Evolutionary conservation across 441 rosid genomes (phyloP).

Genomic region (Geranium incanum): DNA sequence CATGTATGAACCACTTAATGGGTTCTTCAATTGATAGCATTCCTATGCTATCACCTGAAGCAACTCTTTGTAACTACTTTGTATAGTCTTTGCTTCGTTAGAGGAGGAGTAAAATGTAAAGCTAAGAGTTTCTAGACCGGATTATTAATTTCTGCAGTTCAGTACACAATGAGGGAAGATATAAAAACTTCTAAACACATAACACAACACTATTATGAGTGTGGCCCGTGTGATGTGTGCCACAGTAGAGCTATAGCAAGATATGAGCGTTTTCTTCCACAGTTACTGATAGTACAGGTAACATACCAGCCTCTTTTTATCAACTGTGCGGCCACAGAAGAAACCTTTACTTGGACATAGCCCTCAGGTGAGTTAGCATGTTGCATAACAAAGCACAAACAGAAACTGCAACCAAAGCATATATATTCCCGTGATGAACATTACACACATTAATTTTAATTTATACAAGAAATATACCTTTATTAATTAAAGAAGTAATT

Average conservation of each 20-base stretch:
- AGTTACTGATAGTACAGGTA: constrained; percentile 14
- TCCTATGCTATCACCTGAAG: background rate
- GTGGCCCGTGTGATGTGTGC: background rate
- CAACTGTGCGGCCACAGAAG: constrained; percentile 94
- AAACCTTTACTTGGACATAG: constrained; percentile 80
- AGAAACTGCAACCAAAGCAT: constrained; percentile 57
- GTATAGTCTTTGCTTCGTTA: background rate
- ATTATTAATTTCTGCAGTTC: background rate
- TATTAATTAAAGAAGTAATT: background rate
- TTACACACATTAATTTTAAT: background rate
- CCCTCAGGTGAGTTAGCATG: constrained; percentile 78
- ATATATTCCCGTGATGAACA: constrained; percentile 8
- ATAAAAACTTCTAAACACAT: background rate
- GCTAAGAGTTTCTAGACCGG: background rate
- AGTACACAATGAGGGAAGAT: background rate
- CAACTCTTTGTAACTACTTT: background rate
- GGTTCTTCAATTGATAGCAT: background rate
- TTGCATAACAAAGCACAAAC: constrained; percentile 70
- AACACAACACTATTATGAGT: background rate
- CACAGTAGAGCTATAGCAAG: background rate
- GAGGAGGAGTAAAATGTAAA: background rate
- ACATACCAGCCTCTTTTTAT: constrained; percentile 98
- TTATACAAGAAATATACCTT: constrained; percentile 3
- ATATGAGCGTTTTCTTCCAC: constrained; percentile 1
- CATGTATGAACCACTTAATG: background rate